Conservation (phyloP, 2,329 filamentous ascomycete genomes). For the Lecanicillium sp. region DNA sequence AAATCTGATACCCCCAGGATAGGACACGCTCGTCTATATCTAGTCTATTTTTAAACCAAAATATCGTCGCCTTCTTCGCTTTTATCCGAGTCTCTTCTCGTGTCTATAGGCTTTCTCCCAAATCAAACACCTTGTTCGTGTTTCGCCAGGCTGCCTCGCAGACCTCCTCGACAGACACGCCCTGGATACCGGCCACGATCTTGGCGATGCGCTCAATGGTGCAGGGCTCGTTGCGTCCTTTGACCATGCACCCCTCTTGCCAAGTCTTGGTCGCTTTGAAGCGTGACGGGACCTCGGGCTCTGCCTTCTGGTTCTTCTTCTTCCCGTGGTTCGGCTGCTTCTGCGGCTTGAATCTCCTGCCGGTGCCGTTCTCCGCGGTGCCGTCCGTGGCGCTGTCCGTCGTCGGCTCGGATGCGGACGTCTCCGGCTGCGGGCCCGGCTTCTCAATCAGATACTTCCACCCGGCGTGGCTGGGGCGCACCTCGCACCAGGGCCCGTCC, state of each 20-base stretch:
- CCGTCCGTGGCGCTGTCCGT: slow-evolving; percentile 12
- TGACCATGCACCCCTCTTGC: slow-evolving; percentile 80
- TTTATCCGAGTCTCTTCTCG: slow-evolving; percentile 20
- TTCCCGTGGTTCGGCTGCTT: slow-evolving; percentile 16
- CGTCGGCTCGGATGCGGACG: not conserved
- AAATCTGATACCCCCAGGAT: slow-evolving; percentile 12
- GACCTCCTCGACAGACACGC: slow-evolving; percentile 70
- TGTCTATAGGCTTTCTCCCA: slow-evolving; percentile 44
- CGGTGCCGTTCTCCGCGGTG: slow-evolving; percentile 12
- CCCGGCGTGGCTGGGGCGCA: slow-evolving; percentile 80
- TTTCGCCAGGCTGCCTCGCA: slow-evolving; percentile 83
- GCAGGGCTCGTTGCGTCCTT: slow-evolving; percentile 89
- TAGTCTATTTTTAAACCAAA: slow-evolving; percentile 9
- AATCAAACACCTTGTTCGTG: slow-evolving; percentile 70
- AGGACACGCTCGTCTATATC: slow-evolving; percentile 5
- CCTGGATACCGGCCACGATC: slow-evolving; percentile 83
- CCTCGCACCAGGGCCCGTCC: slow-evolving; percentile 96
- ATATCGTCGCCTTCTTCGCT: not conserved
- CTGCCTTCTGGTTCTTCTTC: slow-evolving; percentile 47
- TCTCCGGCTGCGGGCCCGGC: not conserved
- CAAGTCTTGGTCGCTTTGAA: slow-evolving; percentile 92
- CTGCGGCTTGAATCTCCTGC: slow-evolving; percentile 28
- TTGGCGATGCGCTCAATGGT: slow-evolving; percentile 82
- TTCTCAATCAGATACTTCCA: slow-evolving; percentile 58
- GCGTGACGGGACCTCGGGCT: slow-evolving; percentile 61